A percentile compares a stretch with the other conserved stretches of the same genome.
These are phyloP conservation scores for Vairimorpha necatrix DNA, from an alignment of 371 early-diverging fungal genomes.

Conservation along the genomic window DNA sequence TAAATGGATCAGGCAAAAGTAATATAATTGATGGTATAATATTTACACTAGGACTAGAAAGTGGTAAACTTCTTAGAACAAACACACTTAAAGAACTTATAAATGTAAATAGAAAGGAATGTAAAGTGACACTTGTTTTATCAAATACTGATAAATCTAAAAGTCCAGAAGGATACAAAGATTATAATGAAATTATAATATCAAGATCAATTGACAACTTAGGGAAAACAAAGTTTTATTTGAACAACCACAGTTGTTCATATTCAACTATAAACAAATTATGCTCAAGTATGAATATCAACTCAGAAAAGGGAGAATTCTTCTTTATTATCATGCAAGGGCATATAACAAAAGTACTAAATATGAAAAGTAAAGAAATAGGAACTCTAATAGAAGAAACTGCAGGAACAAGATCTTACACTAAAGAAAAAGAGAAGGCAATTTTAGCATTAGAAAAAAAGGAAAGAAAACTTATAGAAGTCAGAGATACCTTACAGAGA, in stretches of 20 bases:
- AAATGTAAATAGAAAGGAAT: slow-evolving; percentile 63
- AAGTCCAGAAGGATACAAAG: slow-evolving; percentile 82
- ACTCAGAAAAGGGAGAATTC: slow-evolving; percentile 37
- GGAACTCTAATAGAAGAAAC: slow-evolving; percentile 94
- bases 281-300: slow-evolving; percentile 30
- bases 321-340: slow-evolving; percentile 78
- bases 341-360: slow-evolving; percentile 89
- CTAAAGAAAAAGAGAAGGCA: slow-evolving; percentile 88
- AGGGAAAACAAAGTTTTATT: slow-evolving; percentile 40
- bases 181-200: slow-evolving; percentile 74
- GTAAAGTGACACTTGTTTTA: slow-evolving; percentile 87
- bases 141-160: slow-evolving; percentile 76
- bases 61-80: slow-evolving; percentile 38
- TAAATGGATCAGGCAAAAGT: slow-evolving; percentile 97
- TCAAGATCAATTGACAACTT: slow-evolving; percentile 67
- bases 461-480: slow-evolving; percentile 83
- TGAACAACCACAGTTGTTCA: slow-evolving; percentile 43
- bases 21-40: slow-evolving; percentile 97
- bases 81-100: slow-evolving; percentile 47
- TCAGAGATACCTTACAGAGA: slow-evolving; percentile 74
- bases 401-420: slow-evolving; percentile 93
- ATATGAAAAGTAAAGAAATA: slow-evolving; percentile 92
- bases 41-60: slow-evolving; percentile 94
- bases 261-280: slow-evolving; percentile 33
- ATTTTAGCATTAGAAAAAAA: slow-evolving; percentile 83